Percentiles rank a stretch among this genome's conserved stretches.
phyloP scores from a whole-genome alignment of 495 filamentous ascomycete genomes.

The Penicillium nucicola region DNA sequence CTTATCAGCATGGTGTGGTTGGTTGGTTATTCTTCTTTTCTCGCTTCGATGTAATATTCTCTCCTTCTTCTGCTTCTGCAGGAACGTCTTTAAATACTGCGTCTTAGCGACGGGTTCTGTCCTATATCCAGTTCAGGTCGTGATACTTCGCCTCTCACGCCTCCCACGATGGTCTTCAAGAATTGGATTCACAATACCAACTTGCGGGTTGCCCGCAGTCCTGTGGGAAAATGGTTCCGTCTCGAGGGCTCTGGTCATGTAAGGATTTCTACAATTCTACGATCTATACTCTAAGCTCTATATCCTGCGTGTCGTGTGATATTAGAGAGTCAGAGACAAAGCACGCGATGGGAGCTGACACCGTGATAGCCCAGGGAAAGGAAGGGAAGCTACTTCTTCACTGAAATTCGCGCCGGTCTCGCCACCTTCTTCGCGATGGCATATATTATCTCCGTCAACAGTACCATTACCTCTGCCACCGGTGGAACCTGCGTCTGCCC shows the following conservation, averaged over 20 bases:
- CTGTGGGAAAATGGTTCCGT: constrained; percentile 69
- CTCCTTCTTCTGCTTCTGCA: constrained; percentile 1
- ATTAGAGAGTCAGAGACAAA: not conserved
- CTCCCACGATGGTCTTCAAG: constrained; percentile 30
- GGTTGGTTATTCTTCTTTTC: constrained; percentile 14
- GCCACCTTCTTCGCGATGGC: constrained; percentile 89
- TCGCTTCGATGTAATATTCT: not conserved
- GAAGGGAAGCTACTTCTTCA: constrained; percentile 74
- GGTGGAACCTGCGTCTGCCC: constrained; percentile 78
- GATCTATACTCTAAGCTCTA: not conserved
- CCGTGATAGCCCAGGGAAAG: constrained; percentile 53
- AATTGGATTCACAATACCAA: constrained; percentile 53
- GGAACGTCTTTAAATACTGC: constrained; percentile 9
- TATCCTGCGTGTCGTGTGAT: not conserved
- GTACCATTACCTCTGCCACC: constrained; percentile 59
- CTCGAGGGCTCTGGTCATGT: constrained; percentile 74
- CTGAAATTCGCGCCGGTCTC: constrained; percentile 72
- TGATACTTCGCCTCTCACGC: constrained; percentile 10
- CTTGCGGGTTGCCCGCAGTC: constrained; percentile 50
- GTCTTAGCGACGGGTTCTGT: not conserved
- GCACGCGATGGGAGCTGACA: not conserved
- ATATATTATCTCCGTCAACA: constrained; percentile 76
- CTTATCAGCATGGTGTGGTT: constrained; percentile 22
- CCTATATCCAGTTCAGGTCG: not conserved
- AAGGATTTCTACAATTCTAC: constrained; percentile 24